Evolutionary conservation across 257 asterid genomes (phyloP), one percentile per base, ranked within the genome.

Genomic region (Fraxinus anomala): DNA sequence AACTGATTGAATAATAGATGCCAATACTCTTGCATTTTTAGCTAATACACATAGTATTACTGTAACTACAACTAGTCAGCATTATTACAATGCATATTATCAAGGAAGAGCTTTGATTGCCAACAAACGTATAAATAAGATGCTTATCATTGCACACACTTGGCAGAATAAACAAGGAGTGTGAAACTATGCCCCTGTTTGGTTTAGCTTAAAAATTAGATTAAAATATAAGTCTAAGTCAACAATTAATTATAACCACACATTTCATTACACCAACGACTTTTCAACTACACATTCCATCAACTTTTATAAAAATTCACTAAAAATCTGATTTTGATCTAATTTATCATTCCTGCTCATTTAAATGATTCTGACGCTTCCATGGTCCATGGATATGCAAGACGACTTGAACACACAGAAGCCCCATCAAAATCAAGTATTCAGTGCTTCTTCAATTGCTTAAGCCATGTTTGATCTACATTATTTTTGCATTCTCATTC

Each of bases 1-100:
- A n/a, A 65, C 33, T 63, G 54, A 33, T 33, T 47, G 70, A 42
- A 44, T 36, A 70, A 59, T 66, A 1, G 21, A 77, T 65, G 28
- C 67, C 47, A 66, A 59, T 78, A 24, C 26, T 74, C 31, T 16
- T 34, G 3, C 14, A 72, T 70, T 61, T 39, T 75, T 28, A 56
- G 67, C 26, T 74, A 24, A 24, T 61, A 71, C 37, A 70, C 42
- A 56, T 56, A 23, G 13, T 24, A 73, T 47, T 44, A 77, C 79
- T 49, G 69, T 11, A 63, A 63, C 74, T 68, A 72, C 42, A 16
- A 67, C 75, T 44, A 81, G 47, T 44, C 65, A 61, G 54, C 14
- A 23, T 63, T 11, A 26, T 63, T 19, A 23, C 4, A 63, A 23
- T 23, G 7, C 33, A 63, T 3, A 63, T 23, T 63, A 23, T 63